Evolutionary conservation across 2,329 filamentous ascomycete genomes (phyloP).

Genomic region (Bipolaris oryzae): DNA sequence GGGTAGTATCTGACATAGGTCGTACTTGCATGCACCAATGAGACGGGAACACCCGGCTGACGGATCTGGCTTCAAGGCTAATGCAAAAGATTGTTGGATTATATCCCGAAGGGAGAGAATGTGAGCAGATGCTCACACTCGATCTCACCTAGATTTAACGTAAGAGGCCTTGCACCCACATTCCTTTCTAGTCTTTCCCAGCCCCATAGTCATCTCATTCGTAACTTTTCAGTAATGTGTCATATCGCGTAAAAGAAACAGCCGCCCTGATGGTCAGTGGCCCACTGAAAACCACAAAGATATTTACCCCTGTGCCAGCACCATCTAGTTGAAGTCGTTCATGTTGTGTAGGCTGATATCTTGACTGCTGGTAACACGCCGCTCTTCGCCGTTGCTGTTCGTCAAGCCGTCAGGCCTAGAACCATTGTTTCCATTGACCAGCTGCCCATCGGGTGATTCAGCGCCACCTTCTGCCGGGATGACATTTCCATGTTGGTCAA

Average conservation of each 20-base stretch:
- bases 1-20: background rate
- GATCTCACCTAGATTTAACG: conserved; percentile 7
- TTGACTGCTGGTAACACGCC: conserved; percentile 54
- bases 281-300: background rate
- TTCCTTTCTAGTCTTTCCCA: conserved; percentile 1
- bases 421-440: conserved; percentile 28
- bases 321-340: conserved; percentile 45
- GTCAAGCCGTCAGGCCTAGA: conserved; percentile 22
- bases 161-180: background rate
- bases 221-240: conserved; percentile 9
- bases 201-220: conserved; percentile 3
- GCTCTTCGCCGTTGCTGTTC: conserved; percentile 31
- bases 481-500: conserved; percentile 62
- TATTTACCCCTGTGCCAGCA: background rate
- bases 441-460: conserved; percentile 33
- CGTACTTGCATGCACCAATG: conserved; percentile 7
- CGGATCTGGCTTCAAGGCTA: conserved; percentile 7
- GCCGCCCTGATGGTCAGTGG: background rate
- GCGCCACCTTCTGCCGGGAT: conserved; percentile 54
- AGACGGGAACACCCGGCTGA: conserved; percentile 9
- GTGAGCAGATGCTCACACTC: conserved; percentile 7
- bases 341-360: conserved; percentile 68
- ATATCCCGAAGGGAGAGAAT: conserved; percentile 8
- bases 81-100: conserved; percentile 13
- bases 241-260: conserved; percentile 2